These are phyloP conservation scores for Incumbomyces lentus DNA, from an alignment of 2,329 filamentous ascomycete species.

Conservation along the genomic window DNA sequence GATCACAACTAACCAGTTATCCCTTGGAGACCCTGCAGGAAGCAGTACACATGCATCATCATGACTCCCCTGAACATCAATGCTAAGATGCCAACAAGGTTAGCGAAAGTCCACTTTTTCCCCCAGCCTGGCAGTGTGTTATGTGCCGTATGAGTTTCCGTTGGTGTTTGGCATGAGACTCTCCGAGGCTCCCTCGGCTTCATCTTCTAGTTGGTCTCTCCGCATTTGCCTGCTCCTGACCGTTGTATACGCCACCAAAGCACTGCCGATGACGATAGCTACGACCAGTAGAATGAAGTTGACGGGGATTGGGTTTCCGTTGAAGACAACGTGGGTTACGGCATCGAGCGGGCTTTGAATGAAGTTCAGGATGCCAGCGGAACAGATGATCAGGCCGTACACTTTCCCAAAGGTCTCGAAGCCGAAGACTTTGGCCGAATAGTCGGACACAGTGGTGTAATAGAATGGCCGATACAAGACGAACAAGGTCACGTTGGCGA, in stretches of 20 bases:
- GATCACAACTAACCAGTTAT: too few relatives aligned
- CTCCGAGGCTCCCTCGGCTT: constrained; percentile 20
- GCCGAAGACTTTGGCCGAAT: constrained; percentile 82
- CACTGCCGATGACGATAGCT: constrained; percentile 54
- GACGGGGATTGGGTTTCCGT: constrained; percentile 63
- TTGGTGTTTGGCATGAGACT: constrained; percentile 19
- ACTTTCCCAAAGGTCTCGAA: constrained; percentile 87
- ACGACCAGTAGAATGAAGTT: constrained; percentile 57
- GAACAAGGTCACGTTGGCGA: constrained; percentile 67
- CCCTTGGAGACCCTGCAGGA: too few relatives aligned
- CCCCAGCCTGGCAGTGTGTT: not conserved
- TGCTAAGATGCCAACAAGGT: constrained; percentile 1
- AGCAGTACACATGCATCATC: too few relatives aligned
- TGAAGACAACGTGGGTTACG: constrained; percentile 62
- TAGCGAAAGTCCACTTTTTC: too few relatives aligned
- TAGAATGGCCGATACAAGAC: constrained; percentile 21
- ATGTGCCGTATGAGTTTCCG: constrained; percentile 18
- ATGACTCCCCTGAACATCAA: not conserved
- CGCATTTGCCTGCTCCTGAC: constrained; percentile 32
- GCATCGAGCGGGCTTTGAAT: constrained; percentile 70
- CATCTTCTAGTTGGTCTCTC: constrained; percentile 18
- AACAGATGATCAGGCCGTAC: constrained; percentile 82
- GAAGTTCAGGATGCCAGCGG: constrained; percentile 76
- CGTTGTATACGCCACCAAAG: constrained; percentile 57
- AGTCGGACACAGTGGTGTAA: constrained; percentile 46